Evolutionary conservation across 805 yeast genomes (phyloP).

Genomic region (Clavispora santaluciae): DNA sequence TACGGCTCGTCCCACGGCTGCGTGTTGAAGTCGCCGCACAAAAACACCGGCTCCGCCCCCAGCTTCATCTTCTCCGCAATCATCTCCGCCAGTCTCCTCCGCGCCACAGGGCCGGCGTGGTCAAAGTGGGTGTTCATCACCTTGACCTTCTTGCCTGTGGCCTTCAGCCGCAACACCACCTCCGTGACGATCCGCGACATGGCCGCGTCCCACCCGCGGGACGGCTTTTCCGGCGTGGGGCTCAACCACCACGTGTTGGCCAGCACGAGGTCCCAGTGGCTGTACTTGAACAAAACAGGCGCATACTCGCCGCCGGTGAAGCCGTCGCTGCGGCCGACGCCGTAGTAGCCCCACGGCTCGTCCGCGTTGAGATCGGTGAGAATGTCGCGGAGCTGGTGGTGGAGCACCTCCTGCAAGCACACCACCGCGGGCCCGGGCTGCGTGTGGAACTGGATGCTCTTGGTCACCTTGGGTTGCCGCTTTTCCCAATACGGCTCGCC

Average conservation of each 20-base stretch:
- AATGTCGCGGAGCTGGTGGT: conserved; percentile 32
- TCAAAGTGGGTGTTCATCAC: conserved; percentile 42
- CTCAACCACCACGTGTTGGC: conserved; percentile 37
- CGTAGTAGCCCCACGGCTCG: conserved; percentile 30
- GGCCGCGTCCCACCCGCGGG: conserved; percentile 42
- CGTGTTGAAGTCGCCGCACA: conserved; percentile 42
- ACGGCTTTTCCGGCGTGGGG: conserved; percentile 34
- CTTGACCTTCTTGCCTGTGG: conserved; percentile 22
- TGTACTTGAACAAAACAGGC: conserved; percentile 29
- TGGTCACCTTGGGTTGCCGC: conserved; percentile 34
- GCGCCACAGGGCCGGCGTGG: conserved; percentile 34
- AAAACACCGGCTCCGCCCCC: conserved; percentile 30
- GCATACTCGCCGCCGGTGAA: conserved; percentile 17
- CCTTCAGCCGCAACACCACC: conserved; percentile 27
- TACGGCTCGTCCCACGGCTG: conserved; percentile 40
- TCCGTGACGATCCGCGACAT: conserved; percentile 37
- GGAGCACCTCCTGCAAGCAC: conserved; percentile 37
- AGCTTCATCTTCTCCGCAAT: conserved; percentile 37
- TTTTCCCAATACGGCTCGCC: conserved; percentile 44
- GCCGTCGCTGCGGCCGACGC: conserved; percentile 14
- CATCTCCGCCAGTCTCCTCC: conserved; percentile 30
- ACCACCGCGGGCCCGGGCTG: conserved; percentile 29
- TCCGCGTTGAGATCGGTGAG: conserved; percentile 21
- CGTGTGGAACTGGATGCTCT: conserved; percentile 39
- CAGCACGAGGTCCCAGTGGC: conserved; percentile 30